These are phyloP conservation scores for Filobasidium wieringae DNA, from an alignment of 768 basidiomycete genomes.

Conservation along the genomic window DNA sequence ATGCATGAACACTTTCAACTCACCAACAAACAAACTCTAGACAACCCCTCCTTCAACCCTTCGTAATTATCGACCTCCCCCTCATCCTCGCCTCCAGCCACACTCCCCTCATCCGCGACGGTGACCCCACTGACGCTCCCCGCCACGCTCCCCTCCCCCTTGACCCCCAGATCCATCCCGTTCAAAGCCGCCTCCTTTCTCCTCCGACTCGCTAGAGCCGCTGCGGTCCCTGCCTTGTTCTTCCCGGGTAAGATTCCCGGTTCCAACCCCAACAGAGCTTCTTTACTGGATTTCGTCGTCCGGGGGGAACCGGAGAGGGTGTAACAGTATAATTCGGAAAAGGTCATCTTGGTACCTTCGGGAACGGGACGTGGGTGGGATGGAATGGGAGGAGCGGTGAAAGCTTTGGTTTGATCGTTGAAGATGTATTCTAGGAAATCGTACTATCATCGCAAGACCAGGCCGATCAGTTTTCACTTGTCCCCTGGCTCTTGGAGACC, in stretches of 20 bases:
- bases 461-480: background rate
- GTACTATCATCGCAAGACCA: conserved; percentile 43
- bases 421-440: conserved; percentile 74
- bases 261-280: conserved; percentile 51
- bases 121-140: background rate
- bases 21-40: conserved; percentile 12
- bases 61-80: conserved; percentile 12
- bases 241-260: conserved; percentile 13
- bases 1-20: too few species aligned
- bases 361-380: conserved; percentile 18
- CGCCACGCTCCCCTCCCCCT: background rate
- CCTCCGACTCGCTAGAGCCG: background rate
- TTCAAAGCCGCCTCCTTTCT: background rate
- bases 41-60: conserved; percentile 13
- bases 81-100: background rate
- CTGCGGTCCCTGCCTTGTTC: conserved; percentile 8
- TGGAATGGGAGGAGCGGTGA: conserved; percentile 47
- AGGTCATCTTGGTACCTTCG: conserved; percentile 47
- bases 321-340: conserved; percentile 72
- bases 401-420: conserved; percentile 53
- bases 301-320: conserved; percentile 62
- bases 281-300: conserved; percentile 57
- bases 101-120: background rate
- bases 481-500: background rate
- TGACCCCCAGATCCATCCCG: background rate